Evolutionary conservation across 306 rosid genomes (phyloP), one percentile per base, ranked within the genome.

Genomic region (Pyrus betulifolia): DNA sequence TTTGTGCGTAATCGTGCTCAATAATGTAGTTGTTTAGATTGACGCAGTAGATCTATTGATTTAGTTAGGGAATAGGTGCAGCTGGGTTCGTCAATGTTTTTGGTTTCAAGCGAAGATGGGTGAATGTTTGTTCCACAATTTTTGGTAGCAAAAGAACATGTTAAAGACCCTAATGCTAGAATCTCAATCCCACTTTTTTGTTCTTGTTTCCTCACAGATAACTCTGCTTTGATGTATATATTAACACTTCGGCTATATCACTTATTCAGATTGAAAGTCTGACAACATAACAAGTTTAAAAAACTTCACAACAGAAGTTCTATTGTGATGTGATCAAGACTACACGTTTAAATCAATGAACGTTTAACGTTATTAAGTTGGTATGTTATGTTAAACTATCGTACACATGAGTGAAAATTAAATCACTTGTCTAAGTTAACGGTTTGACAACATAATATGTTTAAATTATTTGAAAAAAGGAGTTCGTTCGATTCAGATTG

Each of bases 21-120:
- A 79, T 80, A 82, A 83, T 71, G 76, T 75, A 85, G 87, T 73
- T 45, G 76, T 80, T 78, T 70, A 73, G 85, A 68, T 74, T 78
- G 81, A 82, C 76, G 75, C 57, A 52, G 25, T 72, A 80, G 81
- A 78, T 6, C 44, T 52, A 8, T 17, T 81, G 76, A 72, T 75
- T 46, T 81, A 80, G 87, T 73, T 79, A 72, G 82, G 73, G 23
- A 64, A 82, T 82, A 64, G 81, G 80, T 80, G 81, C 82, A 85
- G 82, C 81, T 70, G 66, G 71, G 72, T 81, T 82, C 82, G 88
- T 73, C 77, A 46, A 77, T 27, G 68, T 38, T 74, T 74, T 74
- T 74, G 70, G 54, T 74, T 70, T 45, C 19, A 63, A 66, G 62
- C 15, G 23, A 38, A 51, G 22, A 62, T 11, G 42, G 30, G 45